These are phyloP conservation scores for Aurantiochytrium sp. DNA, from an alignment of 108 stramenopile genomes.

Conservation along the genomic window DNA sequence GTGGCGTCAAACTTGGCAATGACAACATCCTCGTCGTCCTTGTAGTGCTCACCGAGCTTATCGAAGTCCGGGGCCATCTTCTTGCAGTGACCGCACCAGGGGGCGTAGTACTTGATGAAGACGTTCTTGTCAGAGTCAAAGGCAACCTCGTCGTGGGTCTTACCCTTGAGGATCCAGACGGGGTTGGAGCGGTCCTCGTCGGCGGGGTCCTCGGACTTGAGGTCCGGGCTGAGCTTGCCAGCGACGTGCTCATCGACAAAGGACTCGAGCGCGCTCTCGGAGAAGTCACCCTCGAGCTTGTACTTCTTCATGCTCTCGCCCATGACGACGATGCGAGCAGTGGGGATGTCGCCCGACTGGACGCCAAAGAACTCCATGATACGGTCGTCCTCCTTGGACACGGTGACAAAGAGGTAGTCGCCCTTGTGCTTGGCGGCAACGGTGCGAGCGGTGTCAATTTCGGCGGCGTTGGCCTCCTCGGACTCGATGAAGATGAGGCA, in stretches of 20 bases:
- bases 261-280: background rate
- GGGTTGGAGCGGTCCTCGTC: slow-evolving; percentile 32
- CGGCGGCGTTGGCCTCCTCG: background rate
- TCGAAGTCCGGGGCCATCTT: slow-evolving; percentile 46
- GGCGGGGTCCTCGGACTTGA: slow-evolving; percentile 42
- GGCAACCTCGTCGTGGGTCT: slow-evolving; percentile 31
- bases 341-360: slow-evolving; percentile 32
- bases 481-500: slow-evolving; percentile 23
- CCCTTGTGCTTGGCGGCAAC: slow-evolving; percentile 29
- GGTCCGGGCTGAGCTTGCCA: slow-evolving; percentile 33
- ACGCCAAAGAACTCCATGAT: slow-evolving; percentile 50
- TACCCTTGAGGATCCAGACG: slow-evolving; percentile 44
- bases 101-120: slow-evolving; percentile 64
- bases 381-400: slow-evolving; percentile 39
- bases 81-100: slow-evolving; percentile 72
- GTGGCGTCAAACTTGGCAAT: slow-evolving; percentile 63
- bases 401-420: slow-evolving; percentile 33
- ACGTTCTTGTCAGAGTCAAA: slow-evolving; percentile 50
- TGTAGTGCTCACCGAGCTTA: slow-evolving; percentile 42
- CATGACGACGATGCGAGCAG: slow-evolving; percentile 45
- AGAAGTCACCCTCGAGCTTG: slow-evolving; percentile 19
- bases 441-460: background rate
- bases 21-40: slow-evolving; percentile 38
- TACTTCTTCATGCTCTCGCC: slow-evolving; percentile 30
- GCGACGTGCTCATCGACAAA: slow-evolving; percentile 22